Evolutionary conservation across 768 basidiomycete species (phyloP).

Genomic region (Tylopilus vinaceipallidus): DNA sequence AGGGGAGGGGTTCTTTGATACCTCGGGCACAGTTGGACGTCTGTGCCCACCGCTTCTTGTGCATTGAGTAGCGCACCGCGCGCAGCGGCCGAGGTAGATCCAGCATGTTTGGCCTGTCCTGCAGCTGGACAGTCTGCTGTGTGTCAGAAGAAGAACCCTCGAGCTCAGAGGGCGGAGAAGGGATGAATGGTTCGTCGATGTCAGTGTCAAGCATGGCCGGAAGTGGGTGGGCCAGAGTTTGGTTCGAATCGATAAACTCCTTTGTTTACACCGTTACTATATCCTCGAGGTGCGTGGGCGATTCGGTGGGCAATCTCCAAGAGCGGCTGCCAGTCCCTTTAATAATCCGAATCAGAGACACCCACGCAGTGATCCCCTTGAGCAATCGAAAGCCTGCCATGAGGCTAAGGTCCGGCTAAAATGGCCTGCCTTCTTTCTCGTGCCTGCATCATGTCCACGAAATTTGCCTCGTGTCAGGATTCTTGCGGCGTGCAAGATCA

Average conservation of each 20-base stretch:
- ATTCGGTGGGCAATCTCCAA: constrained; percentile 7
- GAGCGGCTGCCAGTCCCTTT: constrained; percentile 9
- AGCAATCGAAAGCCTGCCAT: constrained; percentile 22
- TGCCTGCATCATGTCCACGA: constrained; percentile 25
- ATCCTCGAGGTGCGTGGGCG: constrained; percentile 12
- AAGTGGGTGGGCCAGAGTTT: constrained; percentile 8
- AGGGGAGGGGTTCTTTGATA: constrained; percentile 37
- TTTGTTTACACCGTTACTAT: constrained; percentile 6
- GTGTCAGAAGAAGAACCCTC: constrained; percentile 28
- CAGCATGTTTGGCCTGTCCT: constrained; percentile 18
- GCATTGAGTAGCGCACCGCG: constrained; percentile 33
- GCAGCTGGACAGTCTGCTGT: constrained; percentile 19
- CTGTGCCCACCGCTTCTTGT: constrained; percentile 33
- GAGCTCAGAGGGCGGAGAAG: constrained; percentile 28
- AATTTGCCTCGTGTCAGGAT: constrained; percentile 22
- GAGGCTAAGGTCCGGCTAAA: constrained; percentile 26
- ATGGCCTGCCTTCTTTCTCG: constrained; percentile 5
- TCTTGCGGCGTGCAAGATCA: constrained; percentile 1
- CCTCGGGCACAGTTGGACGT: constrained; percentile 36
- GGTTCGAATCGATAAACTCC: constrained; percentile 6
- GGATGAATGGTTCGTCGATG: constrained; percentile 31
- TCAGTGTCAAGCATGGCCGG: constrained; percentile 28
- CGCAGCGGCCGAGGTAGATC: constrained; percentile 30
- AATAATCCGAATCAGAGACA: constrained; percentile 12
- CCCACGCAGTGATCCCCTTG: constrained; percentile 10